Evolutionary conservation across 129 eudicot species (phyloP), one percentile per base, ranked within the genome.

Genomic region (Artemisia annua): DNA sequence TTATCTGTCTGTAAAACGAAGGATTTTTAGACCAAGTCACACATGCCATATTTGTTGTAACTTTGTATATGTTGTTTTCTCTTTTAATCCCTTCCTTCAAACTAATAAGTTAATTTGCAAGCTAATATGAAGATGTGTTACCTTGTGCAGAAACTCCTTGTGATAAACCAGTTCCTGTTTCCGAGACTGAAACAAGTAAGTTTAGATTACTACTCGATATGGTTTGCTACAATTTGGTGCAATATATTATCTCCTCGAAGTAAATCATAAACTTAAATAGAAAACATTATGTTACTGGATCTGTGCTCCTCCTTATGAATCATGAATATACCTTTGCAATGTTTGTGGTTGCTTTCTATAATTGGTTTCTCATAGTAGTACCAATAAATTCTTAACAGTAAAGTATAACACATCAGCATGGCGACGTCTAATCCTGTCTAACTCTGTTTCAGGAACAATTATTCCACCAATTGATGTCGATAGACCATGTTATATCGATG

Each of bases 401-500:
- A 39, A 39, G 46, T 39, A 39, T 39, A 39, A 39, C 46, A 7
- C 2, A 39, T 39, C 46, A 39, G 46, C 46, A 39, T 1, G 12
- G 19, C 30, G 12, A 55, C 7, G 52, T 67, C 28, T 61, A 43
- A 65, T 60, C 30, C 26, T 58, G 5, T 48, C 43, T 30, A 66
- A 57, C 51, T 73, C 44, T 20, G 8, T 17, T 39, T 75, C 69
- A 80, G 84, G 76, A 18, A 26, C 80, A 80, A 22, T 13, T 64
- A 32, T 70, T 71, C 60, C 84, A 30, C 46, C 66, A 61, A 11
- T 71, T 50, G 75, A 82, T 69, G 66, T 71, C 49, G 89, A 81
- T 44, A 81, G 85, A 76, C 88, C 93, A 26, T 79, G 70, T 73
- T 79, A 74, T 79, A 83, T 89, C 75, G 89, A 85, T 77, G 82